A percentile compares a stretch with the other conserved stretches of the same genome.
phyloP scores from a whole-genome alignment of 495 filamentous ascomycete species.

The Daldinia loculata region DNA sequence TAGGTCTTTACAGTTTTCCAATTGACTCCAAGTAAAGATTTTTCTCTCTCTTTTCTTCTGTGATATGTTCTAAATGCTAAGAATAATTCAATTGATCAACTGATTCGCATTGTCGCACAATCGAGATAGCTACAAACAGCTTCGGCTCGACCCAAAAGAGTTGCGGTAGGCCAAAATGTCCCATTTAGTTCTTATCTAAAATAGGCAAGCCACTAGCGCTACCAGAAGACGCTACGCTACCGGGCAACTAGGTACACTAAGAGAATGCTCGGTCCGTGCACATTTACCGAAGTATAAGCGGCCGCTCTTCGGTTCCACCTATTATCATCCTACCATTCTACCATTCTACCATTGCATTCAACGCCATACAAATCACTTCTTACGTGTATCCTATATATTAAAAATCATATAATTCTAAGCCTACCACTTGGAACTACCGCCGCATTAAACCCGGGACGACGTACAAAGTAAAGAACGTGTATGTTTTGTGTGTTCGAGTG shows the following conservation, averaged over 20 bases:
- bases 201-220: constrained; percentile 15
- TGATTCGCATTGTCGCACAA: not conserved
- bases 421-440: constrained; percentile 17
- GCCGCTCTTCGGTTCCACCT: constrained; percentile 23
- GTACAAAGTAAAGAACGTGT: constrained; percentile 8
- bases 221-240: not conserved
- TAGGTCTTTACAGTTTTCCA: constrained; percentile 31
- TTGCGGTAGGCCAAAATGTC: not conserved
- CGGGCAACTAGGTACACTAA: constrained; percentile 9
- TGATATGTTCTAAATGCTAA: not conserved
- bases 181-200: constrained; percentile 9
- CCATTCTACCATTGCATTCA: constrained; percentile 2
- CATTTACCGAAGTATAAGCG: constrained; percentile 27
- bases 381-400: constrained; percentile 8
- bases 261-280: constrained; percentile 17
- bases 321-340: constrained; percentile 2
- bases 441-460: not conserved
- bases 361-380: constrained; percentile 9
- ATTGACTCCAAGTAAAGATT: constrained; percentile 14
- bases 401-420: constrained; percentile 12
- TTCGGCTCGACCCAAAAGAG: constrained; percentile 21
- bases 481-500: not conserved
- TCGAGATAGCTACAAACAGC: not conserved
- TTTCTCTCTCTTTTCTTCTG: not conserved
- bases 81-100: constrained; percentile 22